These are phyloP conservation scores for Haberlea rhodopensis DNA, from an alignment of 257 asterid species.

Conservation along the genomic window DNA sequence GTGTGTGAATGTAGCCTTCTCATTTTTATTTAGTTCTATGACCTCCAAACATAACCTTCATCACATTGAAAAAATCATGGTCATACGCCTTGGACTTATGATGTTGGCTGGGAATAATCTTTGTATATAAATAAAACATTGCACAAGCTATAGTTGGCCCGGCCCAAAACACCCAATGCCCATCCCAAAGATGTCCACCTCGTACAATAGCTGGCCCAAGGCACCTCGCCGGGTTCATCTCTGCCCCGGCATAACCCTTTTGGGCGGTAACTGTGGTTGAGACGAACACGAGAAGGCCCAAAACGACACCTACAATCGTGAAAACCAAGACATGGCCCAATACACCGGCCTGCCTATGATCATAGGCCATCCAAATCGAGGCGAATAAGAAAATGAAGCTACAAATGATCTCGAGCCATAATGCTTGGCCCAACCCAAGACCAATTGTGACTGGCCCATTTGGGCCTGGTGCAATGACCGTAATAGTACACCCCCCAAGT, in stretches of 20 bases:
- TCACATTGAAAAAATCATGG: constrained; percentile 49
- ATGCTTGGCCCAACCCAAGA: constrained; percentile 50
- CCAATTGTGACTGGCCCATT: constrained; percentile 46
- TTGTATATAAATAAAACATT: constrained; percentile 55
- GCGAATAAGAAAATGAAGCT: constrained; percentile 58
- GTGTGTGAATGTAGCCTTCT: no score
- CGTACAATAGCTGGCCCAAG: constrained; percentile 68
- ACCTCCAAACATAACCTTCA: constrained; percentile 36
- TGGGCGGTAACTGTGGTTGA: constrained; percentile 53
- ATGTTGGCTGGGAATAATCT: constrained; percentile 65
- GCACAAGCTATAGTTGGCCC: constrained; percentile 62
- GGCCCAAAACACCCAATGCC: constrained; percentile 79
- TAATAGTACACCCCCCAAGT: constrained; percentile 68
- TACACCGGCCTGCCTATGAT: constrained; percentile 52
- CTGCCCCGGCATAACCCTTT: constrained; percentile 71
- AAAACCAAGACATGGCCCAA: constrained; percentile 48
- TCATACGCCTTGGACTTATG: constrained; percentile 50
- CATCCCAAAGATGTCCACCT: constrained; percentile 76
- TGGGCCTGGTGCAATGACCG: constrained; percentile 47
- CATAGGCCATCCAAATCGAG: constrained; percentile 80
- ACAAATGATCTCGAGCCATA: constrained; percentile 67
- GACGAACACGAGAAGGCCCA: constrained; percentile 61
- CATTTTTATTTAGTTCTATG: no score
- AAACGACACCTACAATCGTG: constrained; percentile 45
- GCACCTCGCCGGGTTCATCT: constrained; percentile 80